Evolutionary conservation across 345 rosid genomes (phyloP), one percentile per base, ranked within the genome.

Genomic region (Dipteronia sinensis): DNA sequence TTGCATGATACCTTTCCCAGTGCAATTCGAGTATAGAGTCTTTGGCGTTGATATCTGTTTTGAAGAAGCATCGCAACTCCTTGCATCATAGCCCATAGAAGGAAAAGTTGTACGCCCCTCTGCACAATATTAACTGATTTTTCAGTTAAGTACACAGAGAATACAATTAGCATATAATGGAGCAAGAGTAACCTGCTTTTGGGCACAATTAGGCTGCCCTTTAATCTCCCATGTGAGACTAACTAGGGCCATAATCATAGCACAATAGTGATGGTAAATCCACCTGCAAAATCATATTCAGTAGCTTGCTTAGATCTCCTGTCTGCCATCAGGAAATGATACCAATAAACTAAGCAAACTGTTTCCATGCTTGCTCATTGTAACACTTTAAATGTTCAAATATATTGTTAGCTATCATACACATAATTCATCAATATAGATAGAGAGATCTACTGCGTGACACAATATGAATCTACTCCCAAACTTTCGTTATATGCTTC

Each of bases 31-130:
- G 99, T 97, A 85, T 97, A 97, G 71, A 97, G 92, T 83, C 99
- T 90, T 80, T 94, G 99, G 71, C 99, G 99, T 78, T 94, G 99
- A 86, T 97, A 97, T 89, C 98, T 86, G 69, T 97, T 97, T 82
- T 94, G 99, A 27, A 97, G 89, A 85, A 97, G 98, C 99, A 97
- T 94, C 27, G 98, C 96, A 63, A 94, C 94, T 77, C 99, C 99
- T 93, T 97, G 99, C 98, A 97, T 85, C 89, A 97, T 94, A 80
- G 99, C 99, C 99, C 98, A 97, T 87, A 92, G 94, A 79, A 97
- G 89, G 88, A 97, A 97, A 62, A 94, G 98, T 83, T 93, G 90
- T n/a, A 94, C 98, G 44, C 99, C 98, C 83, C 97, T 90, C 99
- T 97, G 90, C 78, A 84, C 17, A 86, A 51, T 56, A 67, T 74